phyloP scores from a whole-genome alignment of 2,329 filamentous ascomycete species.

The Claviceps monticola region DNA sequence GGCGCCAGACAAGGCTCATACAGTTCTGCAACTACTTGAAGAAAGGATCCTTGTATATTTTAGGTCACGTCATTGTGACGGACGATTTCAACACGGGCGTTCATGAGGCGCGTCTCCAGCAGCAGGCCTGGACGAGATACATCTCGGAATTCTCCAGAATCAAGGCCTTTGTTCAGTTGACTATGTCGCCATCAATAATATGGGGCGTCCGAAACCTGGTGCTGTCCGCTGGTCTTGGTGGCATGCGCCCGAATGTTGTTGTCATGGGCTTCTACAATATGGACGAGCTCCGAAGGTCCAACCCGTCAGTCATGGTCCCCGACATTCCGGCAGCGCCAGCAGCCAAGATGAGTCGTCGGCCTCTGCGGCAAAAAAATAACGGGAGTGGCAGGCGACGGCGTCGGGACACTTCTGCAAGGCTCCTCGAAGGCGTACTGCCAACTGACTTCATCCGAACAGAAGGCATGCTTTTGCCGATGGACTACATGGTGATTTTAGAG shows the following conservation, averaged over 20 bases:
- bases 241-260: conserved; percentile 82
- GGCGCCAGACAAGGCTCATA: conserved; percentile 70
- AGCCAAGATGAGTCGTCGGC: conserved; percentile 16
- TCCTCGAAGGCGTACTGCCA: conserved; percentile 46
- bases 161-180: conserved; percentile 80
- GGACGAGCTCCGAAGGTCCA: conserved; percentile 54
- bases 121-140: conserved; percentile 72
- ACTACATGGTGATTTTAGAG: conserved; percentile 72
- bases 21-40: conserved; percentile 88
- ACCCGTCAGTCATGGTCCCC: conserved; percentile 42
- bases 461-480: conserved; percentile 52
- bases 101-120: conserved; percentile 67
- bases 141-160: conserved; percentile 71
- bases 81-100: conserved; percentile 68
- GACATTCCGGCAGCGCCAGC: conserved; percentile 27
- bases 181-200: conserved; percentile 67
- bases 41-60: conserved; percentile 71
- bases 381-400: conserved; percentile 23
- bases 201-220: conserved; percentile 80
- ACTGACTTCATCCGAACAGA: conserved; percentile 58
- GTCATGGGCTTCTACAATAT: conserved; percentile 71
- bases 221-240: conserved; percentile 66
- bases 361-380: conserved; percentile 18
- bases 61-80: conserved; percentile 79
- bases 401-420: conserved; percentile 40